Conservation (phyloP, 169 alveolate genomes). For the Babesia bigemina region DNA sequence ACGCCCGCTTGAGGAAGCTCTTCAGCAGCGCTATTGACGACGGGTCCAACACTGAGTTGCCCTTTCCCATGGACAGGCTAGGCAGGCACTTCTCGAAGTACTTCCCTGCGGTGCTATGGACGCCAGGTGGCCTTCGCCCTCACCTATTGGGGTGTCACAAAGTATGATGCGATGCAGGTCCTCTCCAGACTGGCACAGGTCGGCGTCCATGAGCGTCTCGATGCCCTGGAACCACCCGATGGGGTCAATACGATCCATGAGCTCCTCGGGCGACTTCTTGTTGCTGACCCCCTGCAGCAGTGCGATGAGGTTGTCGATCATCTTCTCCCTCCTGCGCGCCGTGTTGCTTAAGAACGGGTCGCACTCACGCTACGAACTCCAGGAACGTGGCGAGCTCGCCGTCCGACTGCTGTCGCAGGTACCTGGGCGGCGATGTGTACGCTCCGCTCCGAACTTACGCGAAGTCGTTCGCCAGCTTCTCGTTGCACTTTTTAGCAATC, state of each 20-base stretch:
- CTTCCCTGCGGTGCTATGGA: slow-evolving; percentile 35
- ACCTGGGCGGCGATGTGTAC: slow-evolving; percentile 73
- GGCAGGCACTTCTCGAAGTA: slow-evolving; percentile 74
- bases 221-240: slow-evolving; percentile 98
- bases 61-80: slow-evolving; percentile 60
- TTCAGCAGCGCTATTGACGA: slow-evolving; percentile 87
- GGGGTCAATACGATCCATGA: slow-evolving; percentile 94
- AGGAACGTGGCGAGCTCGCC: slow-evolving; percentile 85
- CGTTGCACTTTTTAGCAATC: slow-evolving; percentile 90
- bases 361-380: slow-evolving; percentile 84
- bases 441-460: slow-evolving; percentile 64
- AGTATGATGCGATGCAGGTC: slow-evolving; percentile 94
- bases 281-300: slow-evolving; percentile 96
- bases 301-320: slow-evolving; percentile 98
- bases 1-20: slow-evolving; percentile 90
- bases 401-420: slow-evolving; percentile 87
- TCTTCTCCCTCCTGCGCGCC: slow-evolving; percentile 86
- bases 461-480: slow-evolving; percentile 96
- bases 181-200: slow-evolving; percentile 92
- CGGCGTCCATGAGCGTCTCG: slow-evolving; percentile 91
- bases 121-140: background rate
- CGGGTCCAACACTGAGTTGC: slow-evolving; percentile 64
- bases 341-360: background rate
- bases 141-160: slow-evolving; percentile 98
- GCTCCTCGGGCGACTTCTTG: slow-evolving; percentile 88